Evolutionary conservation across 495 filamentous ascomycete genomes (phyloP).

Genomic region (Baudoinia panamericana): DNA sequence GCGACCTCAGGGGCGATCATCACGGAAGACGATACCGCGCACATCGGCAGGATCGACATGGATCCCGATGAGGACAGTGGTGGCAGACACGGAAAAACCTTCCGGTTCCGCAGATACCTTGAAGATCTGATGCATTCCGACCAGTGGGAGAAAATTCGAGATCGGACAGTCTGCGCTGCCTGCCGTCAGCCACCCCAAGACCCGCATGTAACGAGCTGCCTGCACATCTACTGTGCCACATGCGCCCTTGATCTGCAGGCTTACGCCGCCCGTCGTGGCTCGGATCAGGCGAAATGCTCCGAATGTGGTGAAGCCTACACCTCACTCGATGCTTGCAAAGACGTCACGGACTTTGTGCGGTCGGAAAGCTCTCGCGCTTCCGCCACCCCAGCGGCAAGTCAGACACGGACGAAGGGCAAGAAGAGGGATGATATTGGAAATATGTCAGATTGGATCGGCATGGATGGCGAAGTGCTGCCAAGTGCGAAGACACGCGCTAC

Average conservation of each 20-base stretch:
- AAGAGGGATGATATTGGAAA: conserved; percentile 8
- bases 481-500: conserved; percentile 29
- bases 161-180: conserved; percentile 27
- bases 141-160: conserved; percentile 23
- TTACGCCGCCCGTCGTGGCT: conserved; percentile 16
- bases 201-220: conserved; percentile 34
- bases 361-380: background rate
- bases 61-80: background rate
- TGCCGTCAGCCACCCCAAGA: conserved; percentile 27
- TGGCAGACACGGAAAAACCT: conserved; percentile 12
- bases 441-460: conserved; percentile 25
- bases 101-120: conserved; percentile 28
- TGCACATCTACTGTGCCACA: conserved; percentile 37
- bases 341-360: conserved; percentile 1
- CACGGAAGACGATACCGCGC: background rate
- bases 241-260: conserved; percentile 30
- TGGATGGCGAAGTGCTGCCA: conserved; percentile 26
- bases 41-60: conserved; percentile 3
- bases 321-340: conserved; percentile 5
- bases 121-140: conserved; percentile 21
- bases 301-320: conserved; percentile 17
- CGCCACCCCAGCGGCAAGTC: background rate
- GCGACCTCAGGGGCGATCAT: conserved; percentile 4
- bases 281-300: conserved; percentile 16
- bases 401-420: background rate